Evolutionary conservation across 345 rosid genomes (phyloP).

Genomic region (Corchorus olitorius): DNA sequence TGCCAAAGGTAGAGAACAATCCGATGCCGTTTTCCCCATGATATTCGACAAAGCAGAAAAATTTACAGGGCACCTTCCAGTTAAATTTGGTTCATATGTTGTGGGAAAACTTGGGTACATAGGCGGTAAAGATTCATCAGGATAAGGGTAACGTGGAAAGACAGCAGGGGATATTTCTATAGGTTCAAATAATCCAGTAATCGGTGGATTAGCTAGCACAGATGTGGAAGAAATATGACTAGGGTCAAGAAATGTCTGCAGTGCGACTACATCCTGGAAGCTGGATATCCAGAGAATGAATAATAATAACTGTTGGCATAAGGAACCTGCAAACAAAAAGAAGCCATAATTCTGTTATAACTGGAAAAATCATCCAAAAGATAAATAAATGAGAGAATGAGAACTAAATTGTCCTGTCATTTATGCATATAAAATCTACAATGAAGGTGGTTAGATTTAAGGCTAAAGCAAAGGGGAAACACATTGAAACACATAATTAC

Average conservation of each 20-base stretch:
- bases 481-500: not conserved
- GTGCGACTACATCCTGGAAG: conserved; percentile 64
- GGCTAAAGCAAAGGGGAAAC: not conserved
- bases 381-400: conserved; percentile 2
- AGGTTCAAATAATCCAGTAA: conserved; percentile 71
- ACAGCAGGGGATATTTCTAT: conserved; percentile 89
- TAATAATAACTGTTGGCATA: conserved; percentile 54
- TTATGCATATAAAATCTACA: not conserved
- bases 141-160: conserved; percentile 63
- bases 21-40: conserved; percentile 74
- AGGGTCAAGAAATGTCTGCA: conserved; percentile 38
- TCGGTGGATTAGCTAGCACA: conserved; percentile 75
- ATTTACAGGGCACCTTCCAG: conserved; percentile 88
- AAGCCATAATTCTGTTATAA: conserved; percentile 17
- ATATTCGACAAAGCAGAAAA: conserved; percentile 67
- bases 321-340: conserved; percentile 54
- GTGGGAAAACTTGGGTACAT: conserved; percentile 85
- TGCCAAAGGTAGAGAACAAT: conserved; percentile 81
- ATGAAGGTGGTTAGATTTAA: not conserved
- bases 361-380: not conserved
- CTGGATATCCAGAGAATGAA: conserved; percentile 65
- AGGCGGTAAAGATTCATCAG: conserved; percentile 65
- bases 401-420: not conserved
- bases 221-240: conserved; percentile 51
- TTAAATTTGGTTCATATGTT: conserved; percentile 76